A percentile compares a stretch with the other conserved stretches of the same genome.
phyloP scores from a whole-genome alignment of 2,329 filamentous ascomycete genomes.

The Sordariomycetes sp. region DNA sequence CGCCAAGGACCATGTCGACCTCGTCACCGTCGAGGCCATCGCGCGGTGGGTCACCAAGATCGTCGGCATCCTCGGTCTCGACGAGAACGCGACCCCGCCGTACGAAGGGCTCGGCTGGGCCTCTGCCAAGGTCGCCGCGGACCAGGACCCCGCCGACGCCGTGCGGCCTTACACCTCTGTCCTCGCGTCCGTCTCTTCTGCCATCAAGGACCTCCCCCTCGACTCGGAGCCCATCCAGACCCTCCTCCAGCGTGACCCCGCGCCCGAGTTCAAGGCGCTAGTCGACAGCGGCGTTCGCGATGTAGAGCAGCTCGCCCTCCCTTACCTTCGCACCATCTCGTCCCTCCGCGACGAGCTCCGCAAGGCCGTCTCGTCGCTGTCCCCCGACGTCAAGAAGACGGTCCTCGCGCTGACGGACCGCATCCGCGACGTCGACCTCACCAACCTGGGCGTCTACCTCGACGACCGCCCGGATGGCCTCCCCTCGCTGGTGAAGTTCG shows the following conservation, averaged over 20 bases:
- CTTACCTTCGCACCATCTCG: constrained; percentile 41
- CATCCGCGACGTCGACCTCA: constrained; percentile 70
- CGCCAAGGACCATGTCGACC: constrained; percentile 28
- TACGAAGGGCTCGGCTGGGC: constrained; percentile 46
- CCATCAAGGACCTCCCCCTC: constrained; percentile 33
- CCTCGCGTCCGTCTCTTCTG: constrained; percentile 28
- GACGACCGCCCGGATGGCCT: constrained; percentile 61
- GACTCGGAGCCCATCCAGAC: constrained; percentile 26
- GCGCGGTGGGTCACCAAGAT: constrained; percentile 75
- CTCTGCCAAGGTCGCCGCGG: constrained; percentile 19
- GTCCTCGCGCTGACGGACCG: constrained; percentile 67
- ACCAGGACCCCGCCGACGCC: constrained; percentile 26
- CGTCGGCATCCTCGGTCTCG: constrained; percentile 73
- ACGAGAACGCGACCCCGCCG: constrained; percentile 41
- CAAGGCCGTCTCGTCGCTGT: constrained; percentile 31
- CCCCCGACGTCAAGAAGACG: constrained; percentile 47
- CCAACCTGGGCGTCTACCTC: constrained; percentile 73
- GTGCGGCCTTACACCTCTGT: constrained; percentile 33
- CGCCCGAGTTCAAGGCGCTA: constrained; percentile 30
- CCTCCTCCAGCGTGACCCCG: constrained; percentile 29
- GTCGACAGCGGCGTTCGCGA: constrained; percentile 32
- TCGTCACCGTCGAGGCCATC: constrained; percentile 36
- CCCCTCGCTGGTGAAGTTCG: constrained; percentile 60
- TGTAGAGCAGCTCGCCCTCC: constrained; percentile 36
- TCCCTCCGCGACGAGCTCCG: constrained; percentile 49